A percentile compares a stretch with the other conserved stretches of the same genome.
These are phyloP conservation scores for Candida andamanensis DNA, from an alignment of 805 yeast genomes.

Conservation along the genomic window DNA sequence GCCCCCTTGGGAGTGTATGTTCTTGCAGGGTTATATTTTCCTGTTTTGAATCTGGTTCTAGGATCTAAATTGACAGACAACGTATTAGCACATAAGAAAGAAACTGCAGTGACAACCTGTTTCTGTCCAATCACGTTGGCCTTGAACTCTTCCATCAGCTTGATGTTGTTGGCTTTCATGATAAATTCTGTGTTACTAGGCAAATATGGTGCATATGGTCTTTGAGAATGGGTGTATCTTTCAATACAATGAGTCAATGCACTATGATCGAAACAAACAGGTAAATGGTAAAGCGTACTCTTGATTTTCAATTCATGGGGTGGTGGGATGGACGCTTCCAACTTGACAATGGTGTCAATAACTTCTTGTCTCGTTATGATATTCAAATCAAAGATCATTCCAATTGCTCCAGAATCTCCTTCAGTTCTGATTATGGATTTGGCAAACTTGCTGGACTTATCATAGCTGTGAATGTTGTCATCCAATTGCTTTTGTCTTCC, in stretches of 20 bases:
- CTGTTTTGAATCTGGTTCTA: slow-evolving; percentile 83
- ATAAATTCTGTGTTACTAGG: slow-evolving; percentile 96
- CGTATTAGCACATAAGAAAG: slow-evolving; percentile 95
- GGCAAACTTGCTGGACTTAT: not conserved
- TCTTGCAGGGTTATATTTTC: slow-evolving; percentile 94
- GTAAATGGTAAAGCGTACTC: slow-evolving; percentile 75
- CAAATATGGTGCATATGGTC: slow-evolving; percentile 95
- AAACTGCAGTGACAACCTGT: slow-evolving; percentile 92
- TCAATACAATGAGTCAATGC: slow-evolving; percentile 83
- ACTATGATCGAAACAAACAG: slow-evolving; percentile 94
- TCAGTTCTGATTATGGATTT: slow-evolving; percentile 14
- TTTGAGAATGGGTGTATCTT: slow-evolving; percentile 88
- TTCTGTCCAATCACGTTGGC: slow-evolving; percentile 84
- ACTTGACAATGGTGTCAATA: slow-evolving; percentile 58
- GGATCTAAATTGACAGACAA: slow-evolving; percentile 98
- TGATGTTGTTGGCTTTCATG: slow-evolving; percentile 77
- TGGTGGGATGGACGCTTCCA: slow-evolving; percentile 67
- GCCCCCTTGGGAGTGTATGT: slow-evolving; percentile 95
- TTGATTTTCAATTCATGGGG: slow-evolving; percentile 78
- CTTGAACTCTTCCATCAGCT: slow-evolving; percentile 68
- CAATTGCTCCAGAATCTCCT: slow-evolving; percentile 14
- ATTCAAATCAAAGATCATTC: slow-evolving; percentile 10
- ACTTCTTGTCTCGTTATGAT: slow-evolving; percentile 53
- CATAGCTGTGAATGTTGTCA: slow-evolving; percentile 2
- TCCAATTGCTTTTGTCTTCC: slow-evolving; percentile 26